Evolutionary conservation across 495 filamentous ascomycete species (phyloP), one percentile per base, ranked within the genome.

Genomic region (Parachaetomium inaequale): DNA sequence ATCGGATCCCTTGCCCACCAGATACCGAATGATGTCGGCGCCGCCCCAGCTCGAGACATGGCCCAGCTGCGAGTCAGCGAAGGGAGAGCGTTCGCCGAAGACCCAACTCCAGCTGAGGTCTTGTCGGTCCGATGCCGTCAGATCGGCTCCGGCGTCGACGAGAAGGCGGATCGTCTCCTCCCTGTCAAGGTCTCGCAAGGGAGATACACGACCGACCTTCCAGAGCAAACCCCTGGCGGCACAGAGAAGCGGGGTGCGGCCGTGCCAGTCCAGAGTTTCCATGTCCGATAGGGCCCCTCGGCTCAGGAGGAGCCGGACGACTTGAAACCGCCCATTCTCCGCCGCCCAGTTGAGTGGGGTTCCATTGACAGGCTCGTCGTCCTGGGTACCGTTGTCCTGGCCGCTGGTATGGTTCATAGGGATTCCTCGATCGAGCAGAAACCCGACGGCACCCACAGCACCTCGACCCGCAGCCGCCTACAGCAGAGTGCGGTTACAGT

Each of bases 161-260:
- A 42, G 53, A 43, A 55, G 53, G 23, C 34, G 53, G 23, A 55
- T 55, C 25, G 53, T 55, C 36, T 55, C 52, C 52, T 55, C 53
- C 34, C 25, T 36, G 36, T 42, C 53, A 21, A 43, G 36, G 25
- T n/a, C 4, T 4, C 14, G 53, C 23, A 10, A 26, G 52, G 32
- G 21, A n/a, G 14, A 15, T 42, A n/a, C 14, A 55, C 43, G 3
- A n/a, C n/a, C n/a, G n/a, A n/a, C n/a, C n/a, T n/a, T n/a, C n/a
- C n/a, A n/a, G n/a, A n/a, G n/a, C n/a, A n/a, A n/a, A 42, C 36
- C 34, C 36, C 36, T 42, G 5, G 53, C 53, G 53, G 53, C 53
- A 55, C 36, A 43, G 23, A 55, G 34, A 28, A 55, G 53, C 17
- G 52, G 53, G 23, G 36, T 55, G 28, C 36, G 14, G 36, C 53